These are phyloP conservation scores for Wallacemonas sp. DNA, from an alignment of 208 protist species.

Conservation along the genomic window DNA sequence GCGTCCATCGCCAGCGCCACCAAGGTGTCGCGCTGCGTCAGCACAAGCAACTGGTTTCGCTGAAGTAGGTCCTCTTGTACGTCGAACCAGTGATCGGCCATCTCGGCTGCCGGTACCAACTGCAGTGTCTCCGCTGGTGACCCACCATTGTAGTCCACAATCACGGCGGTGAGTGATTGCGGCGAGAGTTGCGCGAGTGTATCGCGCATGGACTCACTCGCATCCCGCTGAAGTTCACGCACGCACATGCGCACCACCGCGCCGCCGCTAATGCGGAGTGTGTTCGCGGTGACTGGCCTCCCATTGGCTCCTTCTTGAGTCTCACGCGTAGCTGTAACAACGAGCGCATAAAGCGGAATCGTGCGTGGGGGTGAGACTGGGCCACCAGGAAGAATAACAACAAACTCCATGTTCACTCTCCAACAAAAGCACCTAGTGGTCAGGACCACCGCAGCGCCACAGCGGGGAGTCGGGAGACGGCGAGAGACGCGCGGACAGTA, in stretches of 20 bases:
- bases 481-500: too few species aligned
- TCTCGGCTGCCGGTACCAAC: constrained; percentile 35
- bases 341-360: constrained; percentile 16
- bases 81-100: constrained; percentile 49
- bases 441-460: too few species aligned
- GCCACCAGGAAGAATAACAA: constrained; percentile 20
- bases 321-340: constrained; percentile 10
- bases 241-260: constrained; percentile 7
- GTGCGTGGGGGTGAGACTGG: constrained; percentile 7
- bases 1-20: constrained; percentile 26
- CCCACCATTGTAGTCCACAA: constrained; percentile 25
- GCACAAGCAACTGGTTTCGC: constrained; percentile 39
- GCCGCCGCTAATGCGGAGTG: constrained; percentile 10
- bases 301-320: constrained; percentile 6
- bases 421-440: too few species aligned
- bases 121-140: constrained; percentile 21
- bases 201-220: constrained; percentile 1
- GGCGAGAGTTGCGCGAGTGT: constrained; percentile 23
- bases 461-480: too few species aligned
- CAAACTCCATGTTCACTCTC: constrained; percentile 24
- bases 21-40: constrained; percentile 39
- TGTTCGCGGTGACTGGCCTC: neutral
- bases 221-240: constrained; percentile 2
- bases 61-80: constrained; percentile 50
- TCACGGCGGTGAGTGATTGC: constrained; percentile 13